Conservation (phyloP, 177 flowering plant genomes). For the Telopea speciosissima region DNA sequence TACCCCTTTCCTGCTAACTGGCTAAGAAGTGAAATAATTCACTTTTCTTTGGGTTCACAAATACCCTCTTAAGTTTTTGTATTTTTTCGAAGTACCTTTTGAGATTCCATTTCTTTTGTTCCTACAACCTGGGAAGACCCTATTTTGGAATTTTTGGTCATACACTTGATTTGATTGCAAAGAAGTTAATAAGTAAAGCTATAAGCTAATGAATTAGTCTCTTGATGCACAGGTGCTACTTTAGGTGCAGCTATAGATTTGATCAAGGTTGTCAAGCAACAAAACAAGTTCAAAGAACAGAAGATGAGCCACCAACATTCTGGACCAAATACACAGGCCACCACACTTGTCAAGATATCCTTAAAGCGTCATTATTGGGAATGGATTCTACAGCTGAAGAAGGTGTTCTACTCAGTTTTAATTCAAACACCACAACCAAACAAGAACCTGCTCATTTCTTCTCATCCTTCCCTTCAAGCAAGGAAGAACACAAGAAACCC, state of each 20-base stretch:
- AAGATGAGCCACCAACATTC: not conserved
- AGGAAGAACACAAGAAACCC: not conserved
- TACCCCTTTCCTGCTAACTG: no score
- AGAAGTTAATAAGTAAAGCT: no score
- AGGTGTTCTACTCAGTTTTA: not conserved
- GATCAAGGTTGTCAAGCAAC: slow-evolving; percentile 39
- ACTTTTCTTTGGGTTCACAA: no score
- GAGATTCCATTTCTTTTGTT: no score
- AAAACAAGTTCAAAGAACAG: slow-evolving; percentile 36
- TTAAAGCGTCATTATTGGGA: not conserved
- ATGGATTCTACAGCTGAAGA: not conserved
- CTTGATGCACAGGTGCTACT: slow-evolving; percentile 29
- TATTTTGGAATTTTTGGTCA: no score
- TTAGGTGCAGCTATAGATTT: slow-evolving; percentile 35
- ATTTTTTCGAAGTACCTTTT: no score
- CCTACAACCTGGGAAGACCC: no score
- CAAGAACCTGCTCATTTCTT: not conserved
- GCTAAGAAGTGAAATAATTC: no score
- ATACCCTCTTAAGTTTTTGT: no score
- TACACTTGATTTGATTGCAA: no score
- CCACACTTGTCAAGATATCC: not conserved
- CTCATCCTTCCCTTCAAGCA: not conserved
- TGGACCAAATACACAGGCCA: not conserved
- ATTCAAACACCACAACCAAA: not conserved
- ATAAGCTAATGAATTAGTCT: no score